Percentiles rank a stretch among this genome's conserved stretches.
phyloP scores from a whole-genome alignment of 164 flowering plant genomes.

The Piper longum region DNA sequence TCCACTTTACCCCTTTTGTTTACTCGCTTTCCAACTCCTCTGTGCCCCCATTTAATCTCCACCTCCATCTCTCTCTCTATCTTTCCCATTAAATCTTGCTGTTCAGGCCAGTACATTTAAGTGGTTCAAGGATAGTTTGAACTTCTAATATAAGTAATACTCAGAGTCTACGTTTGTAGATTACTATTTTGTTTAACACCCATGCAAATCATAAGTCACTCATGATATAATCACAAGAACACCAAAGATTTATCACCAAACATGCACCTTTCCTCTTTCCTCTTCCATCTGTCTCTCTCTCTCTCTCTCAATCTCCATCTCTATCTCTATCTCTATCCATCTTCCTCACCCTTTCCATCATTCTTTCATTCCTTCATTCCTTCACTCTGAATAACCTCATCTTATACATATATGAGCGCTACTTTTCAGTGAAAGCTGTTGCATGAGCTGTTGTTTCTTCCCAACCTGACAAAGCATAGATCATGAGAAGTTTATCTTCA shows the following conservation, averaged over 20 bases:
- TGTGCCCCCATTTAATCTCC: constrained; percentile 16
- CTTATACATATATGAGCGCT: constrained; percentile 2
- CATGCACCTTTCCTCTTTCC: constrained; percentile 4
- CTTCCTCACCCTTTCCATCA: constrained; percentile 7
- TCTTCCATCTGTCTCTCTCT: constrained; percentile 1
- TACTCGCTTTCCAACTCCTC: constrained; percentile 44
- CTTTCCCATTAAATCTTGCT: constrained; percentile 4
- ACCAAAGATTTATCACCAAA: no score
- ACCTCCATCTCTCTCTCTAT: constrained; percentile 7
- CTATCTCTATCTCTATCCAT: neutral
- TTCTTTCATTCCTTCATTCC: constrained; percentile 4
- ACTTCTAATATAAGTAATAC: constrained; percentile 13
- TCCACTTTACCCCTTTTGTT: constrained; percentile 22
- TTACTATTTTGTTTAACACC: constrained; percentile 5
- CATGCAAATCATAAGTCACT: constrained; percentile 79
- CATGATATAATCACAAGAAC: constrained; percentile 51
- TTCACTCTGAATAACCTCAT: neutral
- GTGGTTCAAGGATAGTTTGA: constrained; percentile 13
- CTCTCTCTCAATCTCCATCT: constrained; percentile 1
- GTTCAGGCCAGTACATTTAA: constrained; percentile 1
- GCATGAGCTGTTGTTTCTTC: constrained; percentile 4
- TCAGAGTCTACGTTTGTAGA: constrained; percentile 1
- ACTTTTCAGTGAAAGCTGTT: neutral
- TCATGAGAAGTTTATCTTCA: constrained; percentile 14
- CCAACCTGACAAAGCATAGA: constrained; percentile 11